Evolutionary conservation across 2,329 filamentous ascomycete genomes (phyloP), one percentile per base, ranked within the genome.

Genomic region (Fusarium acutatum): DNA sequence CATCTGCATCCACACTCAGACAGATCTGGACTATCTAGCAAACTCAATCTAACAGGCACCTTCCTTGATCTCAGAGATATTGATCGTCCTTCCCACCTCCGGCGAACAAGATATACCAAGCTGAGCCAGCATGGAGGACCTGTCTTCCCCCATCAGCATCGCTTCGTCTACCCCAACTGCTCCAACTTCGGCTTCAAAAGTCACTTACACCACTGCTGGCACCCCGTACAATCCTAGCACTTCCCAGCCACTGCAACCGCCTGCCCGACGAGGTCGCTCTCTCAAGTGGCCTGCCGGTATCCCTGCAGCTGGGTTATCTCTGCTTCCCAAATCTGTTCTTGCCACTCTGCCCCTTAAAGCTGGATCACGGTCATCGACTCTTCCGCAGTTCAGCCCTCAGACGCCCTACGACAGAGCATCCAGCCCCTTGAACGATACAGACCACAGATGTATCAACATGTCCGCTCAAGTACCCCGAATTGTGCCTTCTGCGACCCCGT

Each of bases 191-290:
- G 67, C 74, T 40, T 73, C 67, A 64, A 81, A 76, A 61, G 81
- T 82, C 32, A 85, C 84, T 49, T 89, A 88, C 75, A 89, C 87
- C 22, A 89, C 88, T 13, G 88, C 88, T 28, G 88, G 88, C n/a
- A 88, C 88, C 8, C 82, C 88, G 52, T 89, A 87, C 79, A 87
- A 87, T 38, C 86, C 87, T 6, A 82, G 82, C 65, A 79, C 82
- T 20, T 78, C 82, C 20, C 82, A 84, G 46, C 85, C 86, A 20
- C 80, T 89, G 32, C 87, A 88, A 69, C 83, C 88, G 49, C 88
- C 88, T 37, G 79, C 84, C 64, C 86, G 88, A 61, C 85, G 87
- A 70, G 85, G 86, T 22, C 85, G 88, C 59, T 81, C 83, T 38
- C 75, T 83, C 72, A 86, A 86, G 78, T 85, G 82, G 81, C 72